Evolutionary conservation across 2,329 filamentous ascomycete species (phyloP).

Genomic region (Byssothecium circinans): DNA sequence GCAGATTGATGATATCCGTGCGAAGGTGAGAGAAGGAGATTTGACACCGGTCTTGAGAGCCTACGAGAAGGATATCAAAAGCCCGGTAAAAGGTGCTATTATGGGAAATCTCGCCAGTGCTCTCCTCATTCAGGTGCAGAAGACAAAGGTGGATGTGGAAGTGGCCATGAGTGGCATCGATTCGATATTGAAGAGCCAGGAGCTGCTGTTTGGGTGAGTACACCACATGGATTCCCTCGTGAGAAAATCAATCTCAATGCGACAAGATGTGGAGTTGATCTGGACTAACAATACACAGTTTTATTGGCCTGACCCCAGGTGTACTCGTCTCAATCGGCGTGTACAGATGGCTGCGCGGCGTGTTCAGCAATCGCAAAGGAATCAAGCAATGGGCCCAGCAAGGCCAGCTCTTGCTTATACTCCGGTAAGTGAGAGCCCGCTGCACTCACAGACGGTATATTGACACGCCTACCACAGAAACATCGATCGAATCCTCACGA

Average conservation of each 20-base stretch:
- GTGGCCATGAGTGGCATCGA: slow-evolving; percentile 96
- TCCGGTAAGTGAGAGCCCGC: slow-evolving; percentile 55
- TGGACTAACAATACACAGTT: slow-evolving; percentile 51
- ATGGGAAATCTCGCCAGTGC: slow-evolving; percentile 86
- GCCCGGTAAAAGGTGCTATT: slow-evolving; percentile 78
- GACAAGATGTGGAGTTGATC: too few species aligned
- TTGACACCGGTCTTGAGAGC: slow-evolving; percentile 87
- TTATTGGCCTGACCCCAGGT: slow-evolving; percentile 89
- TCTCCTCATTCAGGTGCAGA: slow-evolving; percentile 93
- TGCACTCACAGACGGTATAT: not conserved
- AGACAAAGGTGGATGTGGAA: slow-evolving; percentile 98
- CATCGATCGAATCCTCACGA: slow-evolving; percentile 69
- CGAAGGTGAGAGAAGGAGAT: slow-evolving; percentile 86
- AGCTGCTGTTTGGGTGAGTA: slow-evolving; percentile 78
- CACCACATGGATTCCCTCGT: not conserved
- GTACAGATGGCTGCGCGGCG: slow-evolving; percentile 68
- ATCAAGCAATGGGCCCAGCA: slow-evolving; percentile 65
- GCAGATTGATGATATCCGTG: slow-evolving; percentile 73
- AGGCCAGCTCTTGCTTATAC: slow-evolving; percentile 71
- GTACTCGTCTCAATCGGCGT: slow-evolving; percentile 81
- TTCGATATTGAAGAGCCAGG: slow-evolving; percentile 89
- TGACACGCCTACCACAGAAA: slow-evolving; percentile 54
- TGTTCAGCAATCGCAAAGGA: slow-evolving; percentile 72
- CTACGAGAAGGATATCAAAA: slow-evolving; percentile 85
- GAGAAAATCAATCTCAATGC: too few species aligned